A percentile compares a stretch with the other conserved stretches of the same genome.
Conservation (phyloP, 768 basidiomycete species). For the Suillus subluteus region DNA sequence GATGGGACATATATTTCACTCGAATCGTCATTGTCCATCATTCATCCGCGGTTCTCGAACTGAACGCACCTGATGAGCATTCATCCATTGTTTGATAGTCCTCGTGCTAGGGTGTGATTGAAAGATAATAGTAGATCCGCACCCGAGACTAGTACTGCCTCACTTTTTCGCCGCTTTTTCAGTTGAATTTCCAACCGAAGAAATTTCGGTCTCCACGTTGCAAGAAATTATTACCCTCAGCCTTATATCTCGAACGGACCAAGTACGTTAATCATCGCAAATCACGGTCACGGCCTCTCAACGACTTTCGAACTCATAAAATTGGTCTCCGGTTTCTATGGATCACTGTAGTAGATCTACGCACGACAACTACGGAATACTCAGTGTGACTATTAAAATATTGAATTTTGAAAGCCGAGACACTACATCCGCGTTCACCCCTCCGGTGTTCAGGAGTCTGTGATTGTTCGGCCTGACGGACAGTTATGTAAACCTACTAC, state of each 20-base stretch:
- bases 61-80: neutral
- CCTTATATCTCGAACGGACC: neutral
- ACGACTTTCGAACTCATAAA: neutral
- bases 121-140: neutral
- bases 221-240: neutral
- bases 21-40: neutral
- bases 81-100: neutral
- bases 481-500: neutral
- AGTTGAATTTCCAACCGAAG: neutral
- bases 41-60: conserved; percentile 3
- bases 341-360: neutral
- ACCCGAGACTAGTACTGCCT: neutral
- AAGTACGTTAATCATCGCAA: neutral
- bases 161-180: neutral
- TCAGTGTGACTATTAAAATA: too few species aligned
- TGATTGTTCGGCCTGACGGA: neutral
- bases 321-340: neutral
- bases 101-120: neutral
- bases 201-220: neutral
- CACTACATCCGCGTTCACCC: neutral
- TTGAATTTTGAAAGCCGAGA: neutral
- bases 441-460: neutral
- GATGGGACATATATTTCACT: neutral
- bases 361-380: neutral
- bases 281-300: neutral